Evolutionary conservation across 257 asterid genomes (phyloP).

Genomic region (Verbena officinalis): DNA sequence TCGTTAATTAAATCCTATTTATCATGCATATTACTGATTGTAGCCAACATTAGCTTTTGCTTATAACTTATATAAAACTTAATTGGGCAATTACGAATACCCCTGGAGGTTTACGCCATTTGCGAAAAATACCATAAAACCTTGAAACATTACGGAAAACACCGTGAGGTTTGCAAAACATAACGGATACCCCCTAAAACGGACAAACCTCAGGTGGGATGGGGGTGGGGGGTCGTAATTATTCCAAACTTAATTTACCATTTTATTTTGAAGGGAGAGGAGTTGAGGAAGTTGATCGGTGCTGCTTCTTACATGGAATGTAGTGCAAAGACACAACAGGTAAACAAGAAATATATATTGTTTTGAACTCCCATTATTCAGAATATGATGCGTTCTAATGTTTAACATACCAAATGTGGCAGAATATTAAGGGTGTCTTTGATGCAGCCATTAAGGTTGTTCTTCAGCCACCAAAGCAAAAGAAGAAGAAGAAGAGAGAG

Average conservation of each 20-base stretch:
- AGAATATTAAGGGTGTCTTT: conserved; percentile 61
- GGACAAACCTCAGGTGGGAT: too few relatives aligned
- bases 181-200: too few relatives aligned
- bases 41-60: too few relatives aligned
- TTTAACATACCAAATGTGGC: conserved; percentile 28
- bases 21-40: background rate
- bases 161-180: too few relatives aligned
- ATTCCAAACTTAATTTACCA: conserved; percentile 20
- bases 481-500: conserved; percentile 53
- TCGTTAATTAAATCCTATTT: conserved; percentile 1
- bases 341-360: conserved; percentile 8
- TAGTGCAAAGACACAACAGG: conserved; percentile 83
- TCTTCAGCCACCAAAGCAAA: conserved; percentile 59
- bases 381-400: background rate
- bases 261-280: conserved; percentile 66
- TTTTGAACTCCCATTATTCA: conserved; percentile 1
- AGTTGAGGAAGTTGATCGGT: conserved; percentile 75
- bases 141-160: too few relatives aligned
- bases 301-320: conserved; percentile 84
- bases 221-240: too few relatives aligned
- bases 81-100: too few relatives aligned
- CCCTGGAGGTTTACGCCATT: too few relatives aligned
- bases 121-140: too few relatives aligned
- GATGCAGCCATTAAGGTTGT: conserved; percentile 64
- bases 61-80: too few relatives aligned